These are phyloP conservation scores for Austroboletus novae-zelandiae DNA, from an alignment of 1,284 basidiomycete genomes.

Conservation along the genomic window DNA sequence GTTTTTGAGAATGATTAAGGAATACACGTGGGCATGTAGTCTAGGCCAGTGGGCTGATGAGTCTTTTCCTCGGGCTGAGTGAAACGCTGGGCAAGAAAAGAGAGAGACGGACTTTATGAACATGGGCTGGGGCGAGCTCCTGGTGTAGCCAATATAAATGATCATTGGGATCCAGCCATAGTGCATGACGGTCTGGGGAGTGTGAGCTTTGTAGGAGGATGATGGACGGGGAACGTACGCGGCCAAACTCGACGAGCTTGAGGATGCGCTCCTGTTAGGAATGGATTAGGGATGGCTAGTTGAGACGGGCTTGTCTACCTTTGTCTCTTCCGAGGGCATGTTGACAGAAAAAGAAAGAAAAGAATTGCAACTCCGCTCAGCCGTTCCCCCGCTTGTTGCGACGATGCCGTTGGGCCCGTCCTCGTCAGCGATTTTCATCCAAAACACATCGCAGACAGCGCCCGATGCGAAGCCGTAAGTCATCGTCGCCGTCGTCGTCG, in stretches of 20 bases:
- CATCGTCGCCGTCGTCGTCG: background rate
- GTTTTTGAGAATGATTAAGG: slow-evolving; percentile 12
- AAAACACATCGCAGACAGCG: slow-evolving; percentile 37
- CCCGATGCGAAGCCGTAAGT: slow-evolving; percentile 40
- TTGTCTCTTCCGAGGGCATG: slow-evolving; percentile 86
- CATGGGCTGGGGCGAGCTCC: slow-evolving; percentile 88
- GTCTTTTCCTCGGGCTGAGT: slow-evolving; percentile 45
- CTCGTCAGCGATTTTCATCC: slow-evolving; percentile 68
- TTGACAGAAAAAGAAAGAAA: slow-evolving; percentile 23
- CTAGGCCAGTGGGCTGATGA: slow-evolving; percentile 82
- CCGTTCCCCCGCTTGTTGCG: slow-evolving; percentile 10
- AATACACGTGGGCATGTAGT: slow-evolving; percentile 20
- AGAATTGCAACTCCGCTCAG: slow-evolving; percentile 33
- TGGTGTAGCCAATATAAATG: slow-evolving; percentile 89
- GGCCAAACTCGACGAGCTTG: slow-evolving; percentile 74
- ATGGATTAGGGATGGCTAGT: background rate
- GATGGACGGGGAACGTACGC: slow-evolving; percentile 50
- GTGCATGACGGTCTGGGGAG: slow-evolving; percentile 74
- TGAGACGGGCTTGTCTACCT: slow-evolving; percentile 40
- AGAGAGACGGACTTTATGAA: slow-evolving; percentile 79
- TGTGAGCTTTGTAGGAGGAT: background rate
- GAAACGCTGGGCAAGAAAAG: background rate
- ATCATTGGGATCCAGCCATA: slow-evolving; percentile 94
- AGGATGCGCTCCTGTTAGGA: slow-evolving; percentile 68
- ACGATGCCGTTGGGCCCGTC: slow-evolving; percentile 67